Evolutionary conservation across 257 asterid genomes (phyloP).

Genomic region (Ophiorrhiza pumila): DNA sequence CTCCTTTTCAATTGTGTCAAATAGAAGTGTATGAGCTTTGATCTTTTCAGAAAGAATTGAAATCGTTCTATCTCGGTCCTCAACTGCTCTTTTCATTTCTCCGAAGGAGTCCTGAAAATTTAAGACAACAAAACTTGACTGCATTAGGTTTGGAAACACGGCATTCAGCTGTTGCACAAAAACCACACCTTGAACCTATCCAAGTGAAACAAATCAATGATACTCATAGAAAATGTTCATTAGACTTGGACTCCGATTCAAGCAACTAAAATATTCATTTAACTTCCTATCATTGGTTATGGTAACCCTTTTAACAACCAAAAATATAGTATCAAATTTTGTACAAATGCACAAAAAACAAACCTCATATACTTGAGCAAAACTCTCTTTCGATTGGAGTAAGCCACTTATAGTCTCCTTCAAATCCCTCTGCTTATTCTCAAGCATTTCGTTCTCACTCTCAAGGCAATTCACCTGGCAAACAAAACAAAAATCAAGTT

Average conservation of each 20-base stretch:
- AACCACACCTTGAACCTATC: background rate
- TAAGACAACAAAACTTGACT: slow-evolving; percentile 1
- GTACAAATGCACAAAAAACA: background rate
- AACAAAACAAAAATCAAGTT: background rate
- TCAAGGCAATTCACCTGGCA: slow-evolving; percentile 33
- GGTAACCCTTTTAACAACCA: background rate
- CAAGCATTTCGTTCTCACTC: slow-evolving; percentile 37
- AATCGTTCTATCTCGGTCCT: slow-evolving; percentile 33
- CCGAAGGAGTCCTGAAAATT: slow-evolving; percentile 32
- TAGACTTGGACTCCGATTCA: background rate
- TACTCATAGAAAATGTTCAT: background rate
- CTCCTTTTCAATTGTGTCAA: slow-evolving; percentile 36
- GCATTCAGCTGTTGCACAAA: background rate
- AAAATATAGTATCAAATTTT: background rate
- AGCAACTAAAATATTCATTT: background rate
- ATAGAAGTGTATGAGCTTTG: slow-evolving; percentile 28
- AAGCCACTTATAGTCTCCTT: slow-evolving; percentile 31
- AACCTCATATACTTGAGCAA: slow-evolving; percentile 45
- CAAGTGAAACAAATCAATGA: background rate
- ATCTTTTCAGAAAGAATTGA: slow-evolving; percentile 33
- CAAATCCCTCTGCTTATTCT: slow-evolving; percentile 37
- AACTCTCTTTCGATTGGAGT: slow-evolving; percentile 37
- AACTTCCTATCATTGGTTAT: background rate
- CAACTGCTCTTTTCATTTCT: slow-evolving; percentile 36
- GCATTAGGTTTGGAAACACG: background rate